A percentile compares a stretch with the other conserved stretches of the same genome.
Evolutionary conservation across 225 moss, liverwort and hornwort species (phyloP).

Genomic region (Antitrichia curtipendula): DNA sequence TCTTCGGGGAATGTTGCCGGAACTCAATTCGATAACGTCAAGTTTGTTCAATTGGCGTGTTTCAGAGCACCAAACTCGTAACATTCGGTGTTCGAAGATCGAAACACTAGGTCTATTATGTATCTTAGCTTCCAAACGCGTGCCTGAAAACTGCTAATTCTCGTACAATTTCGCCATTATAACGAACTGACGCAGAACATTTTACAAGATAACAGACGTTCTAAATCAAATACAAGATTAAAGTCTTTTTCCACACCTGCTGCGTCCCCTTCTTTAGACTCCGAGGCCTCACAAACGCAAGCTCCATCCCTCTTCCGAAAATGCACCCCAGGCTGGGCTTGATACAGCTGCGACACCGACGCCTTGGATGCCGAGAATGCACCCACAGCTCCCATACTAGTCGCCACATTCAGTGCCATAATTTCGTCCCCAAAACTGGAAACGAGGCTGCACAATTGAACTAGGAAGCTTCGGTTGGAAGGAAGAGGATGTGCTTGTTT

Average conservation of each 20-base stretch:
- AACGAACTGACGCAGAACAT: not conserved
- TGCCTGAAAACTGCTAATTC: not conserved
- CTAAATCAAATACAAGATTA: not conserved
- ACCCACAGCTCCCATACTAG: constrained; percentile 6
- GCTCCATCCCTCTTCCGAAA: constrained; percentile 11
- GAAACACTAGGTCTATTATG: no score
- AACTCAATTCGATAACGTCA: not conserved
- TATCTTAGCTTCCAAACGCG: not conserved
- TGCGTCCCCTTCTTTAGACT: not conserved
- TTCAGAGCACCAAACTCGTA: not conserved
- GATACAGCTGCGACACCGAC: constrained; percentile 6
- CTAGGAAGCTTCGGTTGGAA: not conserved
- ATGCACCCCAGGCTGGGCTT: not conserved
- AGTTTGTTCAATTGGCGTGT: not conserved
- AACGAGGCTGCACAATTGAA: not conserved
- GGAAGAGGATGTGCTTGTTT: not conserved
- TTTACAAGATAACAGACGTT: not conserved
- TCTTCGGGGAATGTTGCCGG: not conserved
- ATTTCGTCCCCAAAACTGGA: not conserved
- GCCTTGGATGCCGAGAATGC: constrained; percentile 17
- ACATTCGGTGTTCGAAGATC: not conserved
- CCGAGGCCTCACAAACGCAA: constrained; percentile 13
- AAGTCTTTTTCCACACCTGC: not conserved
- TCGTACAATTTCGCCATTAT: not conserved
- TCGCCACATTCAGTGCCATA: constrained; percentile 25